Evolutionary conservation across 2,329 filamentous ascomycete genomes (phyloP).

Genomic region (Ilyonectria robusta): DNA sequence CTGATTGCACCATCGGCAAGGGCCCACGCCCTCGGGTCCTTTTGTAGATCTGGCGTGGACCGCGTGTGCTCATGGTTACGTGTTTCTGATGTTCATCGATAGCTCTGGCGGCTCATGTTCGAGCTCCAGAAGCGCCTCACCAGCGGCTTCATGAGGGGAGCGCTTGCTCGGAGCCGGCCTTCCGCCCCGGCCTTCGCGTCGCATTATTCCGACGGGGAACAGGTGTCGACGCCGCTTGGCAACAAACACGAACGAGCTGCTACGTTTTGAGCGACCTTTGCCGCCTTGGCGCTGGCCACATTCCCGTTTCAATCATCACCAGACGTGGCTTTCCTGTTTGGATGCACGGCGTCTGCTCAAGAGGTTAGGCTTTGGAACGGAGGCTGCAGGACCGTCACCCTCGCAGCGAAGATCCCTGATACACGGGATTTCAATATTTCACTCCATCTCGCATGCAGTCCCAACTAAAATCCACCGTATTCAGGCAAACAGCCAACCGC

Average conservation of each 20-base stretch:
- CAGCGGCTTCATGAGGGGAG: neutral
- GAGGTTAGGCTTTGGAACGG: too few species aligned
- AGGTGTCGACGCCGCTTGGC: too few species aligned
- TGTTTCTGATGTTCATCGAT: neutral
- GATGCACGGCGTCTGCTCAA: too few species aligned
- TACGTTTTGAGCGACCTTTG: too few species aligned
- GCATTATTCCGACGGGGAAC: too few species aligned
- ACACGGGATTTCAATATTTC: neutral
- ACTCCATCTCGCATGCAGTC: neutral
- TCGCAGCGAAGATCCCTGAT: neutral
- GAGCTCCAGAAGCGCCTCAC: neutral
- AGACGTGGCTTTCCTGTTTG: too few species aligned
- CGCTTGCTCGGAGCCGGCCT: too few species aligned
- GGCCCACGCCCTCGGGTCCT: neutral
- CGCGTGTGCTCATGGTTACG: constrained; percentile 7
- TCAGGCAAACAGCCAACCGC: neutral
- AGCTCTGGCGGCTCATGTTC: neutral
- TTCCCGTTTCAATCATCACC: too few species aligned
- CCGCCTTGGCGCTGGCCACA: too few species aligned
- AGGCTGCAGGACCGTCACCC: neutral
- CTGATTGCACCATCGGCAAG: constrained; percentile 1
- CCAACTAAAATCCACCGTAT: neutral
- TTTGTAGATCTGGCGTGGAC: constrained; percentile 5
- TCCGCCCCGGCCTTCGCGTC: too few species aligned
- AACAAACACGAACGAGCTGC: too few species aligned